Evolutionary conservation across 345 rosid genomes (phyloP).

Genomic region (Corchorus olitorius): DNA sequence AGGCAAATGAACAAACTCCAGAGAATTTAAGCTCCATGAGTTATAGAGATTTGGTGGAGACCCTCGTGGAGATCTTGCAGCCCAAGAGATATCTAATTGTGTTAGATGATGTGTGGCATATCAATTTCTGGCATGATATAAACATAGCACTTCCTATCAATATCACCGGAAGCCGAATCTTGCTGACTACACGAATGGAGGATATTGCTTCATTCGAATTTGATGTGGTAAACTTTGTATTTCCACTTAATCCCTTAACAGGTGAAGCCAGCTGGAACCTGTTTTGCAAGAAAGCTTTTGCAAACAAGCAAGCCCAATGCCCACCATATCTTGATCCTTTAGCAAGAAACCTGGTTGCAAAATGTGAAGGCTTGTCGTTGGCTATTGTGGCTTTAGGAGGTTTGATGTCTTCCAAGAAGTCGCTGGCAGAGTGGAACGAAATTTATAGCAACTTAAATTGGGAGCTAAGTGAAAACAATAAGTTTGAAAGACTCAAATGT

Average conservation of each 20-base stretch:
- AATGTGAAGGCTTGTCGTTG: conserved; percentile 25
- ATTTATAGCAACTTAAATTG: conserved; percentile 15
- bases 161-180: conserved; percentile 14
- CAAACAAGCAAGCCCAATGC: not conserved
- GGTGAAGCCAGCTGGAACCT: conserved; percentile 13
- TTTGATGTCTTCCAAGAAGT: conserved; percentile 16
- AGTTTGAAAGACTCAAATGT: conserved; percentile 13
- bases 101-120: conserved; percentile 29
- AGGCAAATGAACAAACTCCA: conserved; percentile 28
- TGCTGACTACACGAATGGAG: conserved; percentile 26
- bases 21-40: conserved; percentile 25
- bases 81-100: conserved; percentile 38
- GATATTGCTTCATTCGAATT: conserved; percentile 14
- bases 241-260: conserved; percentile 2
- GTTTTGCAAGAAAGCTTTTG: conserved; percentile 29
- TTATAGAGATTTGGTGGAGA: conserved; percentile 36
- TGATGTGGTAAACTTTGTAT: not conserved
- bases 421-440: conserved; percentile 18
- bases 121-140: conserved; percentile 4
- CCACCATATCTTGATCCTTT: conserved; percentile 13
- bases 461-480: conserved; percentile 22
- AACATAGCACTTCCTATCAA: conserved; percentile 12
- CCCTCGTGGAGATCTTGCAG: conserved; percentile 33
- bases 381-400: conserved; percentile 33
- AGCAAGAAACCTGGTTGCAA: conserved; percentile 1